Conservation (phyloP, 2,329 filamentous ascomycete genomes). For the Macrophomina phaseolina region DNA sequence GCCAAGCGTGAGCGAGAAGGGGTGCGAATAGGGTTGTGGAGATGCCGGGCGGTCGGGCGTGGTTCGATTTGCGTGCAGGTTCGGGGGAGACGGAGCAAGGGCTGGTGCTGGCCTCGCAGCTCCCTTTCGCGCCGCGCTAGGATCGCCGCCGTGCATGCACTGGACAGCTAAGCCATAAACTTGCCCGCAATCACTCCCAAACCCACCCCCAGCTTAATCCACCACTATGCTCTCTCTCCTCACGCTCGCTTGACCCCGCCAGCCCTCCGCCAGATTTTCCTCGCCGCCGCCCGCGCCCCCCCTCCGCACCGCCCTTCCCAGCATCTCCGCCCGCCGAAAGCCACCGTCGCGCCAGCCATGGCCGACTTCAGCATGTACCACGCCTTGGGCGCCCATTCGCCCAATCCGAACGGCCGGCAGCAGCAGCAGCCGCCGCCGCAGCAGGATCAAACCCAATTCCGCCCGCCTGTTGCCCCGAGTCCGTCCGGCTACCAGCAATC, state of each 20-base stretch:
- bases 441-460: conserved; percentile 42
- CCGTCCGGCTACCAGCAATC: conserved; percentile 52
- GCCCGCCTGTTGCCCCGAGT: conserved; percentile 51
- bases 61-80: background rate
- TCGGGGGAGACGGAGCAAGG: background rate
- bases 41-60: background rate
- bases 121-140: conserved; percentile 21
- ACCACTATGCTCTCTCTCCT: conserved; percentile 10
- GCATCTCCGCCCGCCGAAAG: background rate
- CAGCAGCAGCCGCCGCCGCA: conserved; percentile 30
- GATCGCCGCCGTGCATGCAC: conserved; percentile 9
- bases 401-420: conserved; percentile 36
- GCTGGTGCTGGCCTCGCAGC: conserved; percentile 1
- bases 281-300: conserved; percentile 2
- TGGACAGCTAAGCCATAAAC: conserved; percentile 28
- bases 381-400: conserved; percentile 35
- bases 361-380: conserved; percentile 45
- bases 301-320: background rate
- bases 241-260: conserved; percentile 21
- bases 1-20: background rate
- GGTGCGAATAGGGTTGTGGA: background rate
- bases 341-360: conserved; percentile 22
- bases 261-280: background rate
- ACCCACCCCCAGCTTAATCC: background rate
- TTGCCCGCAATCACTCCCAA: conserved; percentile 9